Conservation (phyloP, 2,329 filamentous ascomycete genomes). For the Diaporthe australafricana region DNA sequence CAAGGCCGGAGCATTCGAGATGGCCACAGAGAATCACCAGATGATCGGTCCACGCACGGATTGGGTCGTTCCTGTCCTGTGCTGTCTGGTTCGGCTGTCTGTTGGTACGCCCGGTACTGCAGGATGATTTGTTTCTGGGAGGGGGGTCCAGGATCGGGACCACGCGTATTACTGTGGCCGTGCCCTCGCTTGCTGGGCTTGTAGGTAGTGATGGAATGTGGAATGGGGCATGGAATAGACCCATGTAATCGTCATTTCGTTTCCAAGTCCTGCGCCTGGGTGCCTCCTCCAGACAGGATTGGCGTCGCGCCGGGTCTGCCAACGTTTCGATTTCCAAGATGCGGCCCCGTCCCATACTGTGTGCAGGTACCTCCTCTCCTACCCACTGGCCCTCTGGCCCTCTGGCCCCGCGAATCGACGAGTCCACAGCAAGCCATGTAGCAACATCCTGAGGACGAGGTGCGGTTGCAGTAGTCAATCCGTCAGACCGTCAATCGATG, state of each 20-base stretch:
- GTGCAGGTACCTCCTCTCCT: not conserved
- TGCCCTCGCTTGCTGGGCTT: conserved; percentile 20
- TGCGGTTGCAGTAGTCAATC: not conserved
- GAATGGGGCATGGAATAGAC: conserved; percentile 23
- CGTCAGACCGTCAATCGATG: conserved; percentile 5
- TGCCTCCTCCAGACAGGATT: conserved; percentile 16
- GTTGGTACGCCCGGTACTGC: not conserved
- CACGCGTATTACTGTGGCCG: conserved; percentile 20
- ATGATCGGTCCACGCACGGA: conserved; percentile 11
- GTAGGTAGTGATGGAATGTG: conserved; percentile 30
- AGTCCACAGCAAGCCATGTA: not conserved
- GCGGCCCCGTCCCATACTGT: conserved; percentile 7
- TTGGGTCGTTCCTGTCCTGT: not conserved
- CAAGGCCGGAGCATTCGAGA: conserved; percentile 7
- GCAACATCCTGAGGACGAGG: not conserved
- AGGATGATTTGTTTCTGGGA: not conserved
- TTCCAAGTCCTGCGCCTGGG: conserved; percentile 28
- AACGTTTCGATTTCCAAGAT: conserved; percentile 13
- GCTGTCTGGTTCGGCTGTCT: not conserved
- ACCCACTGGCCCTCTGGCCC: no score
- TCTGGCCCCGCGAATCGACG: conserved; percentile 2
- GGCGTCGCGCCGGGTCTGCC: conserved; percentile 24
- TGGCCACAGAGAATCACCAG: not conserved
- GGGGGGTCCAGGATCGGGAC: not conserved
- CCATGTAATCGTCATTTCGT: conserved; percentile 30